A percentile compares a stretch with the other conserved stretches of the same genome.
Conservation (phyloP, 805 yeast species). For the Candida argentea region DNA sequence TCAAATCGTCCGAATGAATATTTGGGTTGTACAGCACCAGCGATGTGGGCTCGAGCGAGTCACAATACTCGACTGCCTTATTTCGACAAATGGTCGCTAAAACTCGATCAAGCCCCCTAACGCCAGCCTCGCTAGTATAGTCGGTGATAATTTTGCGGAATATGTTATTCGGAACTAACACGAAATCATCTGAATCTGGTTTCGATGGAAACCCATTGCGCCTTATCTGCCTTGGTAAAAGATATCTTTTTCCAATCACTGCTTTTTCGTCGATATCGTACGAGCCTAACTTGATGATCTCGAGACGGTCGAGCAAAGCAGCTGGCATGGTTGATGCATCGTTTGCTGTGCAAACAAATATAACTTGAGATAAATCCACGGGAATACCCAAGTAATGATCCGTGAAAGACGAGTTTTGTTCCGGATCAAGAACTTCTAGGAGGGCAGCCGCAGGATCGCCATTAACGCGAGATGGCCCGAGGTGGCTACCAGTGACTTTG, state of each 20-base stretch:
- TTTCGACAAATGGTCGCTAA: constrained; percentile 71
- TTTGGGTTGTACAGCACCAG: constrained; percentile 19
- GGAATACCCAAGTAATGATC: constrained; percentile 87
- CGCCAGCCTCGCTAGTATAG: constrained; percentile 83
- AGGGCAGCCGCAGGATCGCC: constrained; percentile 91
- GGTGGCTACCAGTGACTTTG: constrained; percentile 52
- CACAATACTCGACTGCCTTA: constrained; percentile 64
- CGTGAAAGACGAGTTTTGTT: constrained; percentile 64
- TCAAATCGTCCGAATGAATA: constrained; percentile 46
- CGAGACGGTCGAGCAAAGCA: constrained; percentile 79
- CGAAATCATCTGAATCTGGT: constrained; percentile 19
- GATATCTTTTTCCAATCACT: constrained; percentile 55
- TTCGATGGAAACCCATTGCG: constrained; percentile 49
- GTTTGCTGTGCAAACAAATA: constrained; percentile 83
- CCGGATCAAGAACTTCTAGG: constrained; percentile 84
- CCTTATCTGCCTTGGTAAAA: constrained; percentile 65
- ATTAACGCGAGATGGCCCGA: constrained; percentile 36
- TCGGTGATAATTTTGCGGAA: constrained; percentile 52
- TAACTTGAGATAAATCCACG: constrained; percentile 67
- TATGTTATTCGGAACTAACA: constrained; percentile 41
- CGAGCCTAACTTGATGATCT: constrained; percentile 67
- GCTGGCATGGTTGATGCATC: constrained; percentile 59
- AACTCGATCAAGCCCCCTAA: constrained; percentile 65
- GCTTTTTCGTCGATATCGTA: constrained; percentile 72
- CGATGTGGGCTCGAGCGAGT: constrained; percentile 12